phyloP scores from a whole-genome alignment of 208 protist species.

The Acanthamoeba healyi region DNA sequence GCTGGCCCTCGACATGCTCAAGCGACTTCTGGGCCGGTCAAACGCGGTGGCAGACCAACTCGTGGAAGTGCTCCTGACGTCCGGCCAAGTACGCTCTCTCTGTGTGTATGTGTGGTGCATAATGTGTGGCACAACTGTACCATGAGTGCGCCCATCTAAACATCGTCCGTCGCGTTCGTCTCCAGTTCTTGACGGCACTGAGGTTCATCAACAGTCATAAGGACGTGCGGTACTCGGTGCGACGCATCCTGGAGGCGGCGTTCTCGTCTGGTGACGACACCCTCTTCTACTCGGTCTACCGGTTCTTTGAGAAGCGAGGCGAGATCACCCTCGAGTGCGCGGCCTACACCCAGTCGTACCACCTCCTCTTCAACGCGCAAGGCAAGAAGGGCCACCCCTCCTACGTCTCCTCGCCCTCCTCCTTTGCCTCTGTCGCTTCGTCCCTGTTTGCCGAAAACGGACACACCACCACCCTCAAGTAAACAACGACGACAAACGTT shows the following conservation, averaged over 20 bases:
- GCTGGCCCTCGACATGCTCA: slow-evolving; percentile 83
- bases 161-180: too few relatives aligned
- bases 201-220: not conserved
- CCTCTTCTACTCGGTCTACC: slow-evolving; percentile 45
- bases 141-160: too few relatives aligned
- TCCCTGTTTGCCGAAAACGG: slow-evolving; percentile 1
- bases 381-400: not conserved
- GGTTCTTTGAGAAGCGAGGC: slow-evolving; percentile 65
- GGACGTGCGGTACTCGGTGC: slow-evolving; percentile 13
- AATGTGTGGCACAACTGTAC: too few relatives aligned
- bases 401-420: not conserved
- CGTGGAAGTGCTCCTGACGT: slow-evolving; percentile 76
- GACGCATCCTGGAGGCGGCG: slow-evolving; percentile 22
- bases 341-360: not conserved
- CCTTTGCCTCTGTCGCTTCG: not conserved
- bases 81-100: too few relatives aligned
- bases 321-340: slow-evolving; percentile 12
- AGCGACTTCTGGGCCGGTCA: slow-evolving; percentile 38
- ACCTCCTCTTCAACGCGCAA: slow-evolving; percentile 12
- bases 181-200: not conserved
- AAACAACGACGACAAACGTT: too few relatives aligned
- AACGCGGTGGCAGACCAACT: slow-evolving; percentile 68
- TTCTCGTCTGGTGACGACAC: slow-evolving; percentile 6
- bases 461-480: not conserved
- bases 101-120: too few relatives aligned